These are phyloP conservation scores for Jatropha multifida DNA, from an alignment of 441 rosid species.

Conservation along the genomic window DNA sequence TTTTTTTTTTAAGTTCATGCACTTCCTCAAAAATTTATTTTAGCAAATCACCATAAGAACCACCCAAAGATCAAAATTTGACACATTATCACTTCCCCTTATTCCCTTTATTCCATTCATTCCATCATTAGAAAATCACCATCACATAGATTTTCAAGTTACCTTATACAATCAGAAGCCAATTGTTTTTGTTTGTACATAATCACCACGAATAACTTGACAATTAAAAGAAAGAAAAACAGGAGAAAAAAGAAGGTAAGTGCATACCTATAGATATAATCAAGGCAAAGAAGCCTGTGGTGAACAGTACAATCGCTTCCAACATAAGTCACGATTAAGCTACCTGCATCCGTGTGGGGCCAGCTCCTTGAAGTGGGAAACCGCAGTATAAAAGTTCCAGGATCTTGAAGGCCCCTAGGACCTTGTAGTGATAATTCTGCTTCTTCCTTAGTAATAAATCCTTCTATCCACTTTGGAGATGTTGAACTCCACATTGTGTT, in stretches of 20 bases:
- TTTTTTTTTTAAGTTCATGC: not conserved
- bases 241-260: not conserved
- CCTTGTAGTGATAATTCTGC: conserved; percentile 83
- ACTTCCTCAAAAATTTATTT: not conserved
- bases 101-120: not conserved
- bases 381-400: conserved; percentile 77
- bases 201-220: not conserved
- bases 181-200: not conserved
- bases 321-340: conserved; percentile 71
- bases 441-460: conserved; percentile 84
- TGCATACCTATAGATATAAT: conserved; percentile 49
- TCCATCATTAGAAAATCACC: not conserved
- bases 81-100: not conserved
- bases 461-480: conserved; percentile 86
- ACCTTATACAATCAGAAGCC: not conserved
- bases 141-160: not conserved
- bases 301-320: conserved; percentile 57
- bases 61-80: not conserved
- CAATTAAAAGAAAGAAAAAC: not conserved
- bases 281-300: conserved; percentile 60
- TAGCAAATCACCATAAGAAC: not conserved
- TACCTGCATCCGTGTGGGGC: conserved; percentile 97
- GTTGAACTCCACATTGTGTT: conserved; percentile 60
- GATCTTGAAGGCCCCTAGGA: conserved; percentile 66
- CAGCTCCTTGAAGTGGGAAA: conserved; percentile 91